Conservation (phyloP, 2,329 filamentous ascomycete species). For the Rhinocladiella similis region DNA sequence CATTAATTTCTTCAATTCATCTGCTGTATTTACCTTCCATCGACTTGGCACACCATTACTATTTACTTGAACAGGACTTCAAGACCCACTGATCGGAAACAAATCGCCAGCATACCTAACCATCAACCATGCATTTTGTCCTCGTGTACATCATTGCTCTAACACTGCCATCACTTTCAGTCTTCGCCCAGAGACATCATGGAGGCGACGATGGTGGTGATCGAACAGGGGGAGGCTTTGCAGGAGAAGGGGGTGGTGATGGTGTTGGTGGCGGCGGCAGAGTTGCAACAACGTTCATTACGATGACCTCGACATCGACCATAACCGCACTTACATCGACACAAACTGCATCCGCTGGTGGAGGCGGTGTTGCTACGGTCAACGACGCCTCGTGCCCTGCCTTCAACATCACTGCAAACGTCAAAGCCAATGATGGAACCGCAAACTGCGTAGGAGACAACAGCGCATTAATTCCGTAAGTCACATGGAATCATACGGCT, state of each 20-base stretch:
- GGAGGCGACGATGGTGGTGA: constrained; percentile 2
- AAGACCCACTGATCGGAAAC: not conserved
- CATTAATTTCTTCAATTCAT: not conserved
- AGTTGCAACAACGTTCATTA: constrained; percentile 19
- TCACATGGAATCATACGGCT: not conserved
- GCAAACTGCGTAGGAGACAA: constrained; percentile 24
- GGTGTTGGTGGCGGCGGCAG: constrained; percentile 4
- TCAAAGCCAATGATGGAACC: constrained; percentile 22
- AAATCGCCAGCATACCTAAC: not conserved
- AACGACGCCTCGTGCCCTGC: constrained; percentile 20
- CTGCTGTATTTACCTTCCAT: constrained; percentile 1
- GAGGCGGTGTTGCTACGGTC: constrained; percentile 8
- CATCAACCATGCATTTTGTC: constrained; percentile 1
- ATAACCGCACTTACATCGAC: constrained; percentile 4
- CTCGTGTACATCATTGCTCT: constrained; percentile 5
- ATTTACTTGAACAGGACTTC: not conserved
- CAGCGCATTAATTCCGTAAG: constrained; percentile 21
- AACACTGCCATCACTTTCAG: constrained; percentile 11
- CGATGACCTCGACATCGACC: constrained; percentile 11
- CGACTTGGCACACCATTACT: not conserved
- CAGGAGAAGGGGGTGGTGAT: not conserved
- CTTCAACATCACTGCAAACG: constrained; percentile 19
- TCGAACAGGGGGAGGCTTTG: not conserved
- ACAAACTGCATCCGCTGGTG: not conserved
- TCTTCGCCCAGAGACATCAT: constrained; percentile 14